phyloP scores from a whole-genome alignment of 805 yeast species.

The Candida qinlingensis region DNA sequence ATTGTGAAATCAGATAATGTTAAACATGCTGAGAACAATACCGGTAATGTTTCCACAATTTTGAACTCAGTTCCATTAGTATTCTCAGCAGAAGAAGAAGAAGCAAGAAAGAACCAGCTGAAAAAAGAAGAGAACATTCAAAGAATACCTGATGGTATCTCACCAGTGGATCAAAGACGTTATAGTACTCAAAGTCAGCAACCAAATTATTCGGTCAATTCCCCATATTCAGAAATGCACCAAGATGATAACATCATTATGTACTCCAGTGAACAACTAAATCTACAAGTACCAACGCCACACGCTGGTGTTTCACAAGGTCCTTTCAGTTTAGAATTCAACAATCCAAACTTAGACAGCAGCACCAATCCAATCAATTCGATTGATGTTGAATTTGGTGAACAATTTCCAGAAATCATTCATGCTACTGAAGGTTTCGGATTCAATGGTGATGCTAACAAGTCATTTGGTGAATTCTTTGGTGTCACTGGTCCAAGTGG shows the following conservation, averaged over 20 bases:
- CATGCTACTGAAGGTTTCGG: constrained; percentile 10
- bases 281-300: constrained; percentile 7
- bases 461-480: constrained; percentile 17
- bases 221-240: neutral
- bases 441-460: constrained; percentile 12
- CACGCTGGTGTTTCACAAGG: constrained; percentile 2
- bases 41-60: constrained; percentile 17
- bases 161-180: constrained; percentile 1
- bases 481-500: constrained; percentile 6
- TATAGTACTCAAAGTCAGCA: neutral
- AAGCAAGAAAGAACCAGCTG: neutral
- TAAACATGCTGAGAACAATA: constrained; percentile 17
- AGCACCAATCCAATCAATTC: constrained; percentile 8
- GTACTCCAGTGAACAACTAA: constrained; percentile 1
- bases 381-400: constrained; percentile 5
- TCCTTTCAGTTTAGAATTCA: constrained; percentile 9
- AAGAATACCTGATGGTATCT: neutral
- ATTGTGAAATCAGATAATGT: constrained; percentile 20
- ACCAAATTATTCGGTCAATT: neutral
- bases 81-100: constrained; percentile 19
- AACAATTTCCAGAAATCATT: constrained; percentile 10
- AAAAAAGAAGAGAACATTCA: neutral
- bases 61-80: constrained; percentile 23
- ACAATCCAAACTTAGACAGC: neutral
- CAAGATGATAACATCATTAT: neutral